A percentile compares a stretch with the other conserved stretches of the same genome.
phyloP scores from a whole-genome alignment of 2,329 filamentous ascomycete genomes.

The Calonectria leucothoes region DNA sequence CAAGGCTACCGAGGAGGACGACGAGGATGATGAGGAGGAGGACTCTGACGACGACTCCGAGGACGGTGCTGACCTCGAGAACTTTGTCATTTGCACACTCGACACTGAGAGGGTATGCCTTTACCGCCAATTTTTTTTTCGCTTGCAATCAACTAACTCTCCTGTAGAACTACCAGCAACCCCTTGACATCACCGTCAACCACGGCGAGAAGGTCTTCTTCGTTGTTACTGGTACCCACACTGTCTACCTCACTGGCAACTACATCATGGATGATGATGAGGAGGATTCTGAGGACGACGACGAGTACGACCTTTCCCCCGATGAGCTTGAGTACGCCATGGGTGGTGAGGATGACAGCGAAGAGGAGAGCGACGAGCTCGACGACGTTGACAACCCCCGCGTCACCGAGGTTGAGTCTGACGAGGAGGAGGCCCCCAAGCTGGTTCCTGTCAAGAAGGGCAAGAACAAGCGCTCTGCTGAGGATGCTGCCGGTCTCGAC shows the following conservation, averaged over 20 bases:
- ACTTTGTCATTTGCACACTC: constrained; percentile 95
- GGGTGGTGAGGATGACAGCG: constrained; percentile 77
- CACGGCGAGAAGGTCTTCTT: constrained; percentile 94
- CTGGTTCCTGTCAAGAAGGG: constrained; percentile 72
- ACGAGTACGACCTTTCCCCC: constrained; percentile 84
- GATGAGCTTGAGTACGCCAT: constrained; percentile 82
- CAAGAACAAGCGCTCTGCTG: constrained; percentile 95
- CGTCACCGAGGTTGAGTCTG: constrained; percentile 80
- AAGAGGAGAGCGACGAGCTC: constrained; percentile 80
- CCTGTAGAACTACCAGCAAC: constrained; percentile 88
- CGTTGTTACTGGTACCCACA: constrained; percentile 88
- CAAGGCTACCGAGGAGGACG: constrained; percentile 69
- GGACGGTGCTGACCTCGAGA: constrained; percentile 78
- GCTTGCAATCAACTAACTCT: constrained; percentile 39
- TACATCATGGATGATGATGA: constrained; percentile 82
- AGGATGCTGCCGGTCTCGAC: constrained; percentile 79
- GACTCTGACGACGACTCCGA: constrained; percentile 74
- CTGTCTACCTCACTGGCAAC: constrained; percentile 94
- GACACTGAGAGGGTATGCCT: constrained; percentile 86
- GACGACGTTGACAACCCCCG: constrained; percentile 84
- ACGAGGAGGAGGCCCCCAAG: constrained; percentile 78
- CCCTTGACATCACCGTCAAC: constrained; percentile 90
- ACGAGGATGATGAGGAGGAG: constrained; percentile 65
- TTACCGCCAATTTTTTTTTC: not conserved
- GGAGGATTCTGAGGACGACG: constrained; percentile 73